Evolutionary conservation across 805 yeast genomes (phyloP), one percentile per base, ranked within the genome.

Genomic region (Starmera caribaea): DNA sequence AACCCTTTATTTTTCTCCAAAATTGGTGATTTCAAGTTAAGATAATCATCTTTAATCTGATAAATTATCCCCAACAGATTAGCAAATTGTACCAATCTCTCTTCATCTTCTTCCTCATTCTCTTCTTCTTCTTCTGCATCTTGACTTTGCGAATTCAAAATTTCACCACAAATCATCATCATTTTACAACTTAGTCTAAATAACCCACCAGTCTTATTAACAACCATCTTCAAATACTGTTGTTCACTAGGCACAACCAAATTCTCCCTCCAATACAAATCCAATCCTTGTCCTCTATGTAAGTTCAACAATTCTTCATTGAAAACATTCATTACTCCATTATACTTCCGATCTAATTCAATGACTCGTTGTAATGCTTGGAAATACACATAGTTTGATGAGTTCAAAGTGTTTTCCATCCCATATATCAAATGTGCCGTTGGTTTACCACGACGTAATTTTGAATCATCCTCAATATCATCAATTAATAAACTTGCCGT

Each of bases 201-300:
- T 30, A 89, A 64, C 0, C 97, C 97, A 1, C 95, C 96, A 0
- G 97, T 89, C 49, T 82, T 89, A 53, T 86, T 79, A 71, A 74
- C 73, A 8, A 83, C 95, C 96, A 90, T 89, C 31, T 68, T 69
- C 29, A 79, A 56, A 53, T 89, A 89, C 51, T 84, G 77, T 1
- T 59, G 55, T 43, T 78, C 81, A 5, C 66, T 63, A 0, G 92
- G 92, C 36, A 81, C 68, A 1, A 54, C 52, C 28, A 66, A 51
- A 26, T 69, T 63, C 41, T 87, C 95, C 45, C 97, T 67, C 96
- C 97, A 89, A 57, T 79, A 81, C 16, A 89, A 69, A 50, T 89
- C 97, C 43, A 82, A 59, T 0, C 95, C 94, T 63, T 89, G 97
- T 6, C 97, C 97, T 36, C 82, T 69, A 55, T 89, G 97, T 41